Evolutionary conservation across 2,329 filamentous ascomycete species (phyloP).

Genomic region (Calonectria multiphialidica): DNA sequence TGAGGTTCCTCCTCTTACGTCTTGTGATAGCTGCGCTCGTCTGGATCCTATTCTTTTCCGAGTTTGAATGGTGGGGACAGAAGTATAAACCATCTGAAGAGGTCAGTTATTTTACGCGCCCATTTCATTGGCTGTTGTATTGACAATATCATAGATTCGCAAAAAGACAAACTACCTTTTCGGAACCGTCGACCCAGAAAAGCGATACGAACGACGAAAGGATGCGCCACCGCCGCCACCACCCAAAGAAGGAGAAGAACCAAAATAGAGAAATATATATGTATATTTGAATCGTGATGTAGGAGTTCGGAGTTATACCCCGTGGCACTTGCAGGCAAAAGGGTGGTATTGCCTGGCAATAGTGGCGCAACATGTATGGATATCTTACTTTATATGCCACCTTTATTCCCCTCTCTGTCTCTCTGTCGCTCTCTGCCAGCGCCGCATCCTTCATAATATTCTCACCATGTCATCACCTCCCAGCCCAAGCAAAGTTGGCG

Average conservation of each 20-base stretch:
- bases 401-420: slow-evolving; percentile 35
- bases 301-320: slow-evolving; percentile 47
- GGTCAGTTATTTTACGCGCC: slow-evolving; percentile 40
- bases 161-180: slow-evolving; percentile 53
- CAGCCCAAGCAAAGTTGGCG: slow-evolving; percentile 68
- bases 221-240: slow-evolving; percentile 51
- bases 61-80: slow-evolving; percentile 59
- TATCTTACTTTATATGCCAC: slow-evolving; percentile 35
- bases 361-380: slow-evolving; percentile 38
- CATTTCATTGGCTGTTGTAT: neutral
- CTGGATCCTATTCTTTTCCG: slow-evolving; percentile 56
- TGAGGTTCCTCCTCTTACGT: neutral
- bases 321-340: slow-evolving; percentile 1
- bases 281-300: slow-evolving; percentile 39
- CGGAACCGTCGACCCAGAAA: slow-evolving; percentile 55
- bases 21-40: slow-evolving; percentile 50
- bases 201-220: slow-evolving; percentile 55
- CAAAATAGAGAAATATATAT: slow-evolving; percentile 41
- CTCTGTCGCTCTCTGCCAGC: slow-evolving; percentile 23
- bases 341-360: neutral
- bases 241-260: slow-evolving; percentile 39
- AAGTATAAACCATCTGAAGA: slow-evolving; percentile 57
- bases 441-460: slow-evolving; percentile 13
- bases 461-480: slow-evolving; percentile 44
- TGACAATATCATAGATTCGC: slow-evolving; percentile 47